These are phyloP conservation scores for Rhizopus arrhizus DNA, from an alignment of 371 early-diverging fungal genomes.

Conservation along the genomic window DNA sequence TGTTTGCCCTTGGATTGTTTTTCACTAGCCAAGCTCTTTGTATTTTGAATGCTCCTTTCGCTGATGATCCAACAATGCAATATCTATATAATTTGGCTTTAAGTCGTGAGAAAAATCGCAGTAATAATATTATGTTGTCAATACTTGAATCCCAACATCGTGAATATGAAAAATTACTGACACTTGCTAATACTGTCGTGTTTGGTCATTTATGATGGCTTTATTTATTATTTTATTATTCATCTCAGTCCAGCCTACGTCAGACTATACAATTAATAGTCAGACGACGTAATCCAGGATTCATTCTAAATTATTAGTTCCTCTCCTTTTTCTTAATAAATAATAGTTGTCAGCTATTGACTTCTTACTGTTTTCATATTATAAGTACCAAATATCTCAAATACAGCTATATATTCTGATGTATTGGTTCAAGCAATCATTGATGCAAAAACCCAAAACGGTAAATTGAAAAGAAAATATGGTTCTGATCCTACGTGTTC, in stretches of 20 bases:
- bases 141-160: not conserved
- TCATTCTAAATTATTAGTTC: no score
- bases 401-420: slow-evolving; percentile 12
- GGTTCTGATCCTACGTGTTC: slow-evolving; percentile 1
- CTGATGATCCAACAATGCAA: slow-evolving; percentile 1
- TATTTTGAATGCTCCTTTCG: slow-evolving; percentile 6
- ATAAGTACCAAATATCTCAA: no score
- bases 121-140: not conserved
- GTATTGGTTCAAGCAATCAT: slow-evolving; percentile 9
- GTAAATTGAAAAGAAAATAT: slow-evolving; percentile 5
- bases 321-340: no score
- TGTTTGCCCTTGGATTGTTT: slow-evolving; percentile 4
- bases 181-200: slow-evolving; percentile 9
- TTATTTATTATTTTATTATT: no score
- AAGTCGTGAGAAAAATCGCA: not conserved
- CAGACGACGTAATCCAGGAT: no score
- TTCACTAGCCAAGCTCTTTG: slow-evolving; percentile 4
- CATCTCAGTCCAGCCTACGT: no score
- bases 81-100: not conserved
- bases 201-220: no score
- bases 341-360: no score
- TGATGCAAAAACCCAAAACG: slow-evolving; percentile 5
- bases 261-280: no score
- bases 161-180: slow-evolving; percentile 8
- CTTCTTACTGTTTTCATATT: no score